phyloP scores from a whole-genome alignment of 805 yeast species.

The Saccharomycopsis javanensis region DNA sequence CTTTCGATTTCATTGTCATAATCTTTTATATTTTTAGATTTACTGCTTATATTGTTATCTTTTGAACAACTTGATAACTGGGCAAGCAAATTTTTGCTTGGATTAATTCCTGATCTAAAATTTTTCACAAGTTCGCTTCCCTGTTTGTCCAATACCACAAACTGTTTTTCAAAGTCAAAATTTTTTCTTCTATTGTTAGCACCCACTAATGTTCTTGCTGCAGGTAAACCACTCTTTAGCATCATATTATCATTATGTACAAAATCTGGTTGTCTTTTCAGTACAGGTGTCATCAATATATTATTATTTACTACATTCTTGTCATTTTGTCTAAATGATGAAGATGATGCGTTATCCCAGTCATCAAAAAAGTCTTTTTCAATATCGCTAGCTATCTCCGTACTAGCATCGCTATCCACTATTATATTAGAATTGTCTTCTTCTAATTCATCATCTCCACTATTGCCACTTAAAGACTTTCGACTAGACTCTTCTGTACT shows the following conservation, averaged over 20 bases:
- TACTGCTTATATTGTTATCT: neutral
- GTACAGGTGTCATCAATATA: conserved; percentile 8
- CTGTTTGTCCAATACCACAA: conserved; percentile 10
- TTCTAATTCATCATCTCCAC: neutral
- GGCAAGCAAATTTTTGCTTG: conserved; percentile 8
- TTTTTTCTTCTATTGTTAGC: neutral
- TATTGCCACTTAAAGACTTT: neutral
- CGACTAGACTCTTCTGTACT: neutral
- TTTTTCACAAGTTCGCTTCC: conserved; percentile 6
- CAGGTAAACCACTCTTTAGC: neutral
- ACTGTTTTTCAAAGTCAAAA: neutral
- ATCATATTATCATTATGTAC: neutral
- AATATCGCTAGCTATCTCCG: conserved; percentile 15
- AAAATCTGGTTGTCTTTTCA: conserved; percentile 3
- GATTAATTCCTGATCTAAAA: neutral
- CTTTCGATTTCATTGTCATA: conserved; percentile 5
- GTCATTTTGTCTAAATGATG: neutral
- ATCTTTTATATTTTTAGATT: neutral
- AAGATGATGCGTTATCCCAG: neutral
- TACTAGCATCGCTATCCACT: conserved; percentile 14
- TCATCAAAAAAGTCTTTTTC: conserved; percentile 10
- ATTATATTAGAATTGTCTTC: neutral
- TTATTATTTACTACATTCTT: neutral
- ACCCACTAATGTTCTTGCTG: neutral
- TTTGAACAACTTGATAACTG: neutral